A percentile compares a stretch with the other conserved stretches of the same genome.
Conservation (phyloP, 2,329 filamentous ascomycete genomes). For the Karstenula rhodostoma region DNA sequence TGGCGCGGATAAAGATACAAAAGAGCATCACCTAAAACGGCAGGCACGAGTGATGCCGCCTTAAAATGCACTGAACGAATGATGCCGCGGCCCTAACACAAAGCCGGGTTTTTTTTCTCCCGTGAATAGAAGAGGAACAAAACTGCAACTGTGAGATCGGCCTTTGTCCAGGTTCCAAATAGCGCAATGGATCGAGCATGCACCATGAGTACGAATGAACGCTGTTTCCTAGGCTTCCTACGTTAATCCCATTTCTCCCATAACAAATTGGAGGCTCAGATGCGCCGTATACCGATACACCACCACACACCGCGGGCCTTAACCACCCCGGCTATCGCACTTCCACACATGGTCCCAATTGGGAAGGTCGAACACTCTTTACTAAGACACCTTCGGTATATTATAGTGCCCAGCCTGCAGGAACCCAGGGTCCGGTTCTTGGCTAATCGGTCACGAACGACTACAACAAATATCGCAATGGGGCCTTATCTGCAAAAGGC, state of each 20-base stretch:
- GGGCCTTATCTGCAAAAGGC: conserved; percentile 13
- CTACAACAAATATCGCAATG: conserved; percentile 8
- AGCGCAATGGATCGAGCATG: too few species aligned
- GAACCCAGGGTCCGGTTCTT: conserved; percentile 8
- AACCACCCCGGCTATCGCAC: conserved; percentile 4
- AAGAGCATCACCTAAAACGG: background rate
- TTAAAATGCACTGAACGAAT: background rate
- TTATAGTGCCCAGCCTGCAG: conserved; percentile 19
- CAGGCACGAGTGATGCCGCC: background rate
- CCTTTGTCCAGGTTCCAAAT: too few species aligned
- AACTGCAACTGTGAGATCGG: too few species aligned
- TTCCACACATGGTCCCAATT: conserved; percentile 7
- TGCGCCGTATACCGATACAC: background rate
- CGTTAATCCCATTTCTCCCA: background rate
- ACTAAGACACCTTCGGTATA: conserved; percentile 5
- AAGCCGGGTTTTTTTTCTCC: too few species aligned
- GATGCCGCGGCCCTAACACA: background rate
- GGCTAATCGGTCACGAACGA: conserved; percentile 10
- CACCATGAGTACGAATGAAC: too few species aligned
- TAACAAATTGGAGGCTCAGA: background rate
- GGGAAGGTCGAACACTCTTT: conserved; percentile 14
- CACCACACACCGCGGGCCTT: background rate
- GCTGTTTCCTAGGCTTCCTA: too few species aligned
- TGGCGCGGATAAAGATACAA: background rate
- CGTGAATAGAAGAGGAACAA: too few species aligned